Percentiles rank a stretch among this genome's conserved stretches.
Evolutionary conservation across 2,329 filamentous ascomycete genomes (phyloP).

Genomic region (Colletotrichum caudatum): DNA sequence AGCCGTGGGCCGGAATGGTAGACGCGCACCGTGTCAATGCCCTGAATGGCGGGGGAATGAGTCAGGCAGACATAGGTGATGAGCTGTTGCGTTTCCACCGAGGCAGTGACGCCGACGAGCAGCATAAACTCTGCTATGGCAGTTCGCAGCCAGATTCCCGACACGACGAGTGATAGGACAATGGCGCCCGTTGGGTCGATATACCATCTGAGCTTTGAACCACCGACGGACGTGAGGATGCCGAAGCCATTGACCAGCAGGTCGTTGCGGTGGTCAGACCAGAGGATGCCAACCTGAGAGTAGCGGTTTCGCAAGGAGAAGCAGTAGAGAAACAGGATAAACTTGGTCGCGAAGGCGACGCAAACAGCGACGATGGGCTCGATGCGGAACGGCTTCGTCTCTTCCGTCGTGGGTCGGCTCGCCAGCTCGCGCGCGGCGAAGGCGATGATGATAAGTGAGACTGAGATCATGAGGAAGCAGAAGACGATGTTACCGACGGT

Average conservation of each 20-base stretch:
- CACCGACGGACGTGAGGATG: conserved; percentile 89
- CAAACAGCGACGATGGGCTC: conserved; percentile 87
- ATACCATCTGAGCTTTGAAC: conserved; percentile 91
- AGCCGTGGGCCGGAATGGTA: conserved; percentile 91
- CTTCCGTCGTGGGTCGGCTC: conserved; percentile 55
- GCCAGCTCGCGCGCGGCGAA: conserved; percentile 81
- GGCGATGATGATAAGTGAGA: conserved; percentile 92
- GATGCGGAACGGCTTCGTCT: conserved; percentile 77
- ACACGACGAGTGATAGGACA: conserved; percentile 83
- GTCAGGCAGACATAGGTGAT: conserved; percentile 98
- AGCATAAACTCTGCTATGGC: conserved; percentile 91
- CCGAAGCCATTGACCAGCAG: conserved; percentile 94
- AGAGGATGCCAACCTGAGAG: conserved; percentile 91
- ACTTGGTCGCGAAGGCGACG: conserved; percentile 86
- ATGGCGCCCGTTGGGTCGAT: conserved; percentile 94
- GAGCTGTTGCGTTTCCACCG: conserved; percentile 87
- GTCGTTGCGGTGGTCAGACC: conserved; percentile 97
- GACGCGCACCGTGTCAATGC: conserved; percentile 93
- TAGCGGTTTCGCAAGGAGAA: conserved; percentile 91
- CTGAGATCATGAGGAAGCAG: conserved; percentile 93
- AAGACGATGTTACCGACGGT: conserved; percentile 97
- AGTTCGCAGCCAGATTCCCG: conserved; percentile 83
- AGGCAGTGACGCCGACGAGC: conserved; percentile 88
- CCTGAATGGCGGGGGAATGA: conserved; percentile 83
- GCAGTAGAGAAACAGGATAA: conserved; percentile 90